These are phyloP conservation scores for Spergularia bocconei DNA, from an alignment of 148 eudicot genomes.

Conservation along the genomic window DNA sequence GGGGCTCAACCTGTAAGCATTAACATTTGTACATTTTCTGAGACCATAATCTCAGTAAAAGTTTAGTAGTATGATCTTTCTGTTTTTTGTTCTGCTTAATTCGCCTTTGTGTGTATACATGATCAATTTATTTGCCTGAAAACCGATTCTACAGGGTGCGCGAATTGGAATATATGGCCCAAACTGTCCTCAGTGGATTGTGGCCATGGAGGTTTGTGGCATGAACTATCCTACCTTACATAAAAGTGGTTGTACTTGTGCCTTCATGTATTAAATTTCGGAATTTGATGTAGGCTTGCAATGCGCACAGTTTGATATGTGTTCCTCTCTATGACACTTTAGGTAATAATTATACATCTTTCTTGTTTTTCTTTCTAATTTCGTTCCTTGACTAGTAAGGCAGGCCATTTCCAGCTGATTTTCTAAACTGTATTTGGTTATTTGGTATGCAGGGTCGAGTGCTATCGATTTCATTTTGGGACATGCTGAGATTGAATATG, in stretches of 20 bases:
- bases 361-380: neutral
- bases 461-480: constrained; percentile 76
- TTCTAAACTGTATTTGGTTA: neutral
- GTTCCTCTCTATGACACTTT: constrained; percentile 98
- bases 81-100: neutral
- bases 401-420: constrained; percentile 2
- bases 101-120: neutral
- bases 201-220: constrained; percentile 81
- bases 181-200: constrained; percentile 94
- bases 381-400: neutral
- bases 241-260: neutral
- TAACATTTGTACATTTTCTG: neutral
- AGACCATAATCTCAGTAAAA: too few species aligned
- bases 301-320: constrained; percentile 79
- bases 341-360: constrained; percentile 40
- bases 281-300: constrained; percentile 61
- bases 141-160: constrained; percentile 47
- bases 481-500: constrained; percentile 92
- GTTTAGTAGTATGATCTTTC: neutral
- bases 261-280: neutral
- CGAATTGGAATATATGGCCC: constrained; percentile 90
- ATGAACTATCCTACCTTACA: neutral
- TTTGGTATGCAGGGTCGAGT: constrained; percentile 51
- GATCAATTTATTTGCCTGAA: neutral
- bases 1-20: constrained; percentile 82